A percentile compares a stretch with the other conserved stretches of the same genome.
phyloP scores from a whole-genome alignment of 1,284 basidiomycete species.

The Athelia psychrophila region DNA sequence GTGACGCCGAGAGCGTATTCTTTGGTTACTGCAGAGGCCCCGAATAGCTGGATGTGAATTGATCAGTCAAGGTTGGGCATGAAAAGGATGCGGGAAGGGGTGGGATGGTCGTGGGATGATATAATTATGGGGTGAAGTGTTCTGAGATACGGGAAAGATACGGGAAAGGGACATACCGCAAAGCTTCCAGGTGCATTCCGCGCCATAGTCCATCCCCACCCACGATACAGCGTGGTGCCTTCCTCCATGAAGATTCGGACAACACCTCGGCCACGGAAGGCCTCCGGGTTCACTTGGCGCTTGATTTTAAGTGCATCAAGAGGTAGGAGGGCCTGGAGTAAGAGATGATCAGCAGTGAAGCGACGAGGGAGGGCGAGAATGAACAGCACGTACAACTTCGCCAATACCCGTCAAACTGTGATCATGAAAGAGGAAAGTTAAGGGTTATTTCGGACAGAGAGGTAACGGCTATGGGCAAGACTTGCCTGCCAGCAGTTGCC shows the following conservation, averaged over 20 bases:
- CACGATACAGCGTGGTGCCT: conserved; percentile 89
- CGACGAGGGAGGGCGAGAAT: background rate
- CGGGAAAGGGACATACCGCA: conserved; percentile 58
- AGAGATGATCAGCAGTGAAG: conserved; percentile 10
- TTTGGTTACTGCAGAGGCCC: conserved; percentile 93
- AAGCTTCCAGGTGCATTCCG: conserved; percentile 96
- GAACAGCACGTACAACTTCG: conserved; percentile 73
- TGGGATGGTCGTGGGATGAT: background rate
- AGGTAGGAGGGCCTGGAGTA: conserved; percentile 77
- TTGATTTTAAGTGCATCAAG: conserved; percentile 98
- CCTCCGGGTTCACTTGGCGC: conserved; percentile 95
- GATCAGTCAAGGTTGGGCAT: background rate
- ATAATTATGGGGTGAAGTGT: no score
- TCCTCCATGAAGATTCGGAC: conserved; percentile 91
- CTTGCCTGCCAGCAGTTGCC: conserved; percentile 88
- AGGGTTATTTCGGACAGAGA: no score
- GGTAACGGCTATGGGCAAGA: conserved; percentile 8
- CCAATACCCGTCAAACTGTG: conserved; percentile 90
- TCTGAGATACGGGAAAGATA: background rate
- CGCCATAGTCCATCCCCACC: conserved; percentile 99
- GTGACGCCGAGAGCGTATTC: conserved; percentile 88
- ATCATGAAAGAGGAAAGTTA: conserved; percentile 4
- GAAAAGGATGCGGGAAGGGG: background rate
- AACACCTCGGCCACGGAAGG: conserved; percentile 90
- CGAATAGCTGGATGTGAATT: conserved; percentile 75